Base-by-base conservation (phyloP, 805 yeast genomes). In the Komagataella kurtzmanii region DNA sequence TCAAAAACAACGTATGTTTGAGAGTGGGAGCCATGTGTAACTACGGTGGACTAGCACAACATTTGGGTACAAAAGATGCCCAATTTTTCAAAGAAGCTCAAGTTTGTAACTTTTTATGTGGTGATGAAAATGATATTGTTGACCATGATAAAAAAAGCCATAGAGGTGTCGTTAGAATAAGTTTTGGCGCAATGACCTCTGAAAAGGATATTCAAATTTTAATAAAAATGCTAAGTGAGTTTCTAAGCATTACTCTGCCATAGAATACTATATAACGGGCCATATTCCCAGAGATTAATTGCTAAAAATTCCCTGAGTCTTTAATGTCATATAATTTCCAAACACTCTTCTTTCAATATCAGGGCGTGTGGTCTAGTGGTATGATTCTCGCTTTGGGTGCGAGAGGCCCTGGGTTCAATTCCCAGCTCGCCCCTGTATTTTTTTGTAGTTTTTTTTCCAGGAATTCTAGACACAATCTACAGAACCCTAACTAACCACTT, bases 331-430 rank as follows among this genome's bases (percentile, higher is more conserved):
- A 14, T 3, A 8, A 14, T 14, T 10, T 8, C 40, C 10, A 2
- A 3, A 44, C 8, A 19, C 46, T 17, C 8, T 2, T 2, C 17
- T 17, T 45, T 7, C 6, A 21, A 45, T 45, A 45, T 19, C 24
- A 18, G 53, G 53, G 53, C 50, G 53, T 48, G 44, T 73, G 75
- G 77, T 73, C 77, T 73, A 73, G 76, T 72, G 76, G 77, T 72
- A 73, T 73, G 76, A 73, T 72, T 72, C 76, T 72, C 74, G 77
- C 76, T 72, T 72, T 70, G 77, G 77, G 77, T 62, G 75, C 72
- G 73, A 70, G 75, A 71, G 75, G 76, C 70, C 75, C 76, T 69
- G 76, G 76, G 76, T 72, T 72, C 75, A 70, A 71, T 71, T 72
- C 75, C 76, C 76, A 69, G 65, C 58, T 56, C 61, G 59, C 65